Percentiles rank a stretch among this genome's conserved stretches.
Conservation (phyloP, 805 yeast genomes). For the Nakazawaea populi region DNA sequence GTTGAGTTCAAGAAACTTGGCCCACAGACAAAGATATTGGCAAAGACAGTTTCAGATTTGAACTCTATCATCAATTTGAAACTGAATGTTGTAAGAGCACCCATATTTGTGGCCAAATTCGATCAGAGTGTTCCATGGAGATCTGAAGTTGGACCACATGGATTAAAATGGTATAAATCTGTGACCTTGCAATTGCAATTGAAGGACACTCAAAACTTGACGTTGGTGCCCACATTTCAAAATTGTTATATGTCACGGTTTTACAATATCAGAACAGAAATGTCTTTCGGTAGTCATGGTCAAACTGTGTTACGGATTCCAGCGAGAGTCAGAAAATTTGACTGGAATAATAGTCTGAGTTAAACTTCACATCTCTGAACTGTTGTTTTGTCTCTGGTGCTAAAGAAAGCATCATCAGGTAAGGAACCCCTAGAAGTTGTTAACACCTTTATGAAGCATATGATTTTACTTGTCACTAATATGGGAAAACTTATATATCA, state of each 20-base stretch:
- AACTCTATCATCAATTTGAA: constrained; percentile 19
- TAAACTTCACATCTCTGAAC: neutral
- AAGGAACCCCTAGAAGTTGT: too few species aligned
- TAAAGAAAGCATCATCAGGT: neutral
- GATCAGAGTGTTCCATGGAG: constrained; percentile 1
- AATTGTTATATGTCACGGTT: constrained; percentile 55
- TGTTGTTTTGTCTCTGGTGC: neutral
- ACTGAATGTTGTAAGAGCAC: neutral
- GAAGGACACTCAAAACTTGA: constrained; percentile 36
- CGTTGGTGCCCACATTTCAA: constrained; percentile 58
- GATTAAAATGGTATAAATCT: neutral
- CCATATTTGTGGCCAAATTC: constrained; percentile 11
- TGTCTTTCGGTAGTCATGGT: constrained; percentile 7
- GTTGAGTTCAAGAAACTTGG: constrained; percentile 14
- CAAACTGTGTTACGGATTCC: constrained; percentile 6
- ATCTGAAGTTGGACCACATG: neutral
- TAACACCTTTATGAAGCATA: too few species aligned
- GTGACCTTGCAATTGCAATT: constrained; percentile 36
- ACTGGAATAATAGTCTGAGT: neutral
- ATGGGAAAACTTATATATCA: too few species aligned
- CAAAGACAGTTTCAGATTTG: constrained; percentile 20
- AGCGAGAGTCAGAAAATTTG: constrained; percentile 13
- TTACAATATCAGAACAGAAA: constrained; percentile 29
- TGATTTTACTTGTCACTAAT: too few species aligned
- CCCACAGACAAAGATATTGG: constrained; percentile 15